Percentiles rank a stretch among this genome's conserved stretches.
Conservation (phyloP, 2,329 filamentous ascomycete species). For the Colletotrichum chlorophyti region DNA sequence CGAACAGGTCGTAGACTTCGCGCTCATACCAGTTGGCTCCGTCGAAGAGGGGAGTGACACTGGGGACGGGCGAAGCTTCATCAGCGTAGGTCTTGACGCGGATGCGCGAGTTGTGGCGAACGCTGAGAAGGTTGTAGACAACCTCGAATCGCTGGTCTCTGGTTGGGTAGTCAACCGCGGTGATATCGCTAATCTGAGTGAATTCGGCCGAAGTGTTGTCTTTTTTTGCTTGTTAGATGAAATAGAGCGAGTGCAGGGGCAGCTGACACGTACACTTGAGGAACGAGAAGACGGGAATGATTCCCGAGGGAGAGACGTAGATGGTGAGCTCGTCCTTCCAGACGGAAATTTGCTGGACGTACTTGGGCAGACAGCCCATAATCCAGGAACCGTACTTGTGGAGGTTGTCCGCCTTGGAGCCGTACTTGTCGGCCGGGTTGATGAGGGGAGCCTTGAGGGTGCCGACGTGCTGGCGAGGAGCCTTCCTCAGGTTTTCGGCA, state of each 20-base stretch:
- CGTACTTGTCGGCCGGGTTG: conserved; percentile 93
- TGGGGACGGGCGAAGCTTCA: conserved; percentile 91
- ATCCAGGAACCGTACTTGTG: conserved; percentile 97
- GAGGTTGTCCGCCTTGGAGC: conserved; percentile 83
- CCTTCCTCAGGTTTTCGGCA: conserved; percentile 71
- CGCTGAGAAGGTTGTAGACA: conserved; percentile 95
- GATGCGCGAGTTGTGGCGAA: conserved; percentile 95
- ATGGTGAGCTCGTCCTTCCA: conserved; percentile 99
- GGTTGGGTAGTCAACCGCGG: conserved; percentile 94
- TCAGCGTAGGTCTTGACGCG: conserved; percentile 99
- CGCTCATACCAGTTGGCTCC: conserved; percentile 99
- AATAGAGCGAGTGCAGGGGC: neutral
- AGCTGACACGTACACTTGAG: conserved; percentile 69
- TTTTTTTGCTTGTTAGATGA: conserved; percentile 36
- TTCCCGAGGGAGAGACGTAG: conserved; percentile 86
- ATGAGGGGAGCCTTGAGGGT: conserved; percentile 77
- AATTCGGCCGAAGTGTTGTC: conserved; percentile 98
- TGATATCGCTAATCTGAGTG: conserved; percentile 91
- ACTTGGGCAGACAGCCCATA: conserved; percentile 96
- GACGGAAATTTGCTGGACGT: conserved; percentile 98
- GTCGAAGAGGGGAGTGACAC: conserved; percentile 84
- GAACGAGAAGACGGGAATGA: conserved; percentile 92
- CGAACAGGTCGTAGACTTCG: conserved; percentile 97
- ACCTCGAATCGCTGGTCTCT: conserved; percentile 96
- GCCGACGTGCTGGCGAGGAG: conserved; percentile 62